Evolutionary conservation across 106 monocot genomes (phyloP), one percentile per base, ranked within the genome.

Genomic region (Allium fistulosum): DNA sequence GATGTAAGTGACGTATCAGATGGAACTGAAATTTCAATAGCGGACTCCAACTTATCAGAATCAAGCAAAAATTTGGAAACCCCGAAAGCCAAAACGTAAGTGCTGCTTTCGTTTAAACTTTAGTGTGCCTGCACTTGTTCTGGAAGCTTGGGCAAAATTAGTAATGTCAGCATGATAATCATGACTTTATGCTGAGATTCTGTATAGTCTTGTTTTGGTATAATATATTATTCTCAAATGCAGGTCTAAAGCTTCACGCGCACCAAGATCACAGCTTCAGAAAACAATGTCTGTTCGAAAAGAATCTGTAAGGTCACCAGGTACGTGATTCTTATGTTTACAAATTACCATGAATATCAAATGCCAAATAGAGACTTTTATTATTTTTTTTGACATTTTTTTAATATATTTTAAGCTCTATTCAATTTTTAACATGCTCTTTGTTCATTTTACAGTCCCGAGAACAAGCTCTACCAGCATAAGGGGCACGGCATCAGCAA

Each of bases 1-100:
- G 76, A 55, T 15, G 11, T 8, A 15, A 55, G 78, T 57, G 95
- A 91, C 57, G 66, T 81, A 55, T 99, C 93, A 55, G 53, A 55
- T 59, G 92, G 82, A 78, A 92, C 83, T 12, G 93, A 93, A 45
- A 74, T 71, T 71, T 53, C 83, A 53, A 62, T 67, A 53, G 74
- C 70, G 57, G 92, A 87, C 46, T 75, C 66, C 49, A 53, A 48
- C 28, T 47, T 80, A 62, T 69, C 76, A 48, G 75, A 80, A 66
- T 6, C 62, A 61, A 66, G 53, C 49, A 88, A 81, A 59, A 17
- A 45, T n/a, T 11, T 26, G 15, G 53, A 55, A 55, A 55, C 53
- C 7, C 11, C 53, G 3, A 55, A 55, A 2, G 72, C 76, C 22
- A 87, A 72, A 22, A 69, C 46, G 86, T 91, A 46, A 68, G 83